Percentiles rank a stretch among this genome's conserved stretches.
Evolutionary conservation across 2,329 filamentous ascomycete genomes (phyloP).

Genomic region (Colletotrichum sp.): DNA sequence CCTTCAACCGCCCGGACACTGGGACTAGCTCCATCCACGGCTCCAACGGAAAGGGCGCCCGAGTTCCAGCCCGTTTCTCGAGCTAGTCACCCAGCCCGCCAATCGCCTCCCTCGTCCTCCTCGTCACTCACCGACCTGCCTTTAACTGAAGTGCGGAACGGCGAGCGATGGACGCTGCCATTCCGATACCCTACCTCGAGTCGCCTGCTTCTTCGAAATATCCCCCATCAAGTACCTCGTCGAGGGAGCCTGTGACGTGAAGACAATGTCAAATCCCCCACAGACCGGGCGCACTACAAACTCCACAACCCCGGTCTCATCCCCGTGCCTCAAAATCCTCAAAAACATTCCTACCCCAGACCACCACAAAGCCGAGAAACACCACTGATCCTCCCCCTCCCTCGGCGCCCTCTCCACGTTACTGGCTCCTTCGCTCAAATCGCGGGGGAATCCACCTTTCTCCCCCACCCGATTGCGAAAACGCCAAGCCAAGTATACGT

Average conservation of each 20-base stretch:
- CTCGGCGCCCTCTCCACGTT: neutral
- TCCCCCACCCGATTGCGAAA: neutral
- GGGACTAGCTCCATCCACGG: neutral
- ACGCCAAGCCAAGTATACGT: neutral
- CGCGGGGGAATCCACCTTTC: neutral
- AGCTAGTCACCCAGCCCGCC: neutral
- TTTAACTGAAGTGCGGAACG: neutral
- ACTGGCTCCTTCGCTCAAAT: neutral
- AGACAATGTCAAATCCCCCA: neutral
- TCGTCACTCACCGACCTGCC: neutral
- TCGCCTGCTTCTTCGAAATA: neutral
- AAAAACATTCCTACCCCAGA: neutral
- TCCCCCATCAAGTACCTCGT: neutral
- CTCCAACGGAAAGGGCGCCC: slow-evolving; percentile 1
- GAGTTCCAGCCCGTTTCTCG: neutral
- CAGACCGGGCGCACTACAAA: neutral
- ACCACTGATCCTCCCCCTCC: neutral
- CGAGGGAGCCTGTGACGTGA: neutral
- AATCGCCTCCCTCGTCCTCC: neutral
- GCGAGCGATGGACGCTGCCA: neutral
- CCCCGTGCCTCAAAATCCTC: neutral
- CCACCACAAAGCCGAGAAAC: neutral
- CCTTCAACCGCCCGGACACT: neutral
- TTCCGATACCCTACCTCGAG: neutral
- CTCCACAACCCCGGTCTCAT: neutral